Percentiles rank a stretch among this genome's conserved stretches.
These are phyloP conservation scores for Buxus sempervirens DNA, from an alignment of 164 flowering plant genomes.

Conservation along the genomic window DNA sequence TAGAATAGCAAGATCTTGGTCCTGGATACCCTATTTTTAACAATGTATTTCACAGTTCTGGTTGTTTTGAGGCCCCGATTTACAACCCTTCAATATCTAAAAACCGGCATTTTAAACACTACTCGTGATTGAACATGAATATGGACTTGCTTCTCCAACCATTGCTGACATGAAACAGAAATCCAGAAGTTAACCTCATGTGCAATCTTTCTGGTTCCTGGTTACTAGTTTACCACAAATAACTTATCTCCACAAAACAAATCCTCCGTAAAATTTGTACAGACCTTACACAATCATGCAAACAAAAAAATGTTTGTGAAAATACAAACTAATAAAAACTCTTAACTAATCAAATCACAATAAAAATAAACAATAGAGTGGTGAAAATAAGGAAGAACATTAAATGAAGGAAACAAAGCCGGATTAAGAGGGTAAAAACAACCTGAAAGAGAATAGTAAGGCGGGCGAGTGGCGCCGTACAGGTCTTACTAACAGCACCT, in stretches of 20 bases:
- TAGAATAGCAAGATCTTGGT: too few species aligned
- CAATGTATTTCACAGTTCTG: too few species aligned
- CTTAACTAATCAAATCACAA: neutral
- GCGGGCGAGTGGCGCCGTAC: constrained; percentile 95
- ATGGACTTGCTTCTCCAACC: neutral
- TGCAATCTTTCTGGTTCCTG: neutral
- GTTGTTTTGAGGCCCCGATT: neutral
- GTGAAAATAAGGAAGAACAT: neutral
- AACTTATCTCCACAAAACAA: neutral
- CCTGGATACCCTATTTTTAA: too few species aligned
- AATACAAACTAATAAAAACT: too few species aligned
- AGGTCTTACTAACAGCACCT: constrained; percentile 98
- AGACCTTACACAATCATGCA: neutral
- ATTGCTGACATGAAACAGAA: neutral
- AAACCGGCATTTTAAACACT: too few species aligned
- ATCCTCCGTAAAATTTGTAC: neutral
- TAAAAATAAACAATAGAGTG: too few species aligned
- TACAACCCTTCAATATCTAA: neutral
- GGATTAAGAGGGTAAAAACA: neutral
- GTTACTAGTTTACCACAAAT: too few species aligned
- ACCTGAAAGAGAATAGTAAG: constrained; percentile 98
- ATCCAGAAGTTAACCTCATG: neutral
- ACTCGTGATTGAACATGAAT: neutral
- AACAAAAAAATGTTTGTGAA: too few species aligned
- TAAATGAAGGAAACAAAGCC: neutral